Percentiles rank a stretch among this genome's conserved stretches.
These are phyloP conservation scores for Trichoderma oligosporum DNA, from an alignment of 2,329 filamentous ascomycete species.

Conservation along the genomic window DNA sequence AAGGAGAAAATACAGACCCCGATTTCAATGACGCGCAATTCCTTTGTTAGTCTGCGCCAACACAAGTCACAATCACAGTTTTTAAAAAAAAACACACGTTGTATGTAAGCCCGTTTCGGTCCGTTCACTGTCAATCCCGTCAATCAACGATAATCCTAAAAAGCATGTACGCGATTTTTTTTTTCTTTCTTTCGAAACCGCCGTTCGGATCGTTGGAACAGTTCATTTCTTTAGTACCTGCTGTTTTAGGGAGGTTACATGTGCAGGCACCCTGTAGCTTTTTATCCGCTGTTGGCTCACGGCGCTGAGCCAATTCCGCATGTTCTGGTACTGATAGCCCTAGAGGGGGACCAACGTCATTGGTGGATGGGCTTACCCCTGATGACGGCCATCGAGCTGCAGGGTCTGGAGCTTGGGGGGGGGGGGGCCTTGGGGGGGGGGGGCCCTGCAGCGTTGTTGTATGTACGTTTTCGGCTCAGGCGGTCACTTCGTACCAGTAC, in stretches of 20 bases:
- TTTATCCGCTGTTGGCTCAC: background rate
- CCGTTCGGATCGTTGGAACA: background rate
- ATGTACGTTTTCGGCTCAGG: too few relatives aligned
- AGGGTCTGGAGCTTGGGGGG: conserved; percentile 2
- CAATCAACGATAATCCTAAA: background rate
- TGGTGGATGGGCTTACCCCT: conserved; percentile 15
- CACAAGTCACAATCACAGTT: background rate
- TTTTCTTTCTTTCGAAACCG: conserved; percentile 9
- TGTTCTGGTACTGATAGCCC: background rate
- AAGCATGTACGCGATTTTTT: too few relatives aligned
- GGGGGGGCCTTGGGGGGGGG: background rate
- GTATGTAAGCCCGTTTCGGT: conserved; percentile 5
- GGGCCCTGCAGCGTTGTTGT: too few relatives aligned
- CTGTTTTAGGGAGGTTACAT: conserved; percentile 18
- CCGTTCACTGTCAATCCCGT: conserved; percentile 11
- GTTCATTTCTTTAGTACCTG: background rate
- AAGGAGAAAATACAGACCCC: too few relatives aligned
- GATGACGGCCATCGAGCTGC: conserved; percentile 12
- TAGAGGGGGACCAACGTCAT: conserved; percentile 8
- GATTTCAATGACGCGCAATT: background rate
- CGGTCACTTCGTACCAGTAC: too few relatives aligned
- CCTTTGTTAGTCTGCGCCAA: background rate
- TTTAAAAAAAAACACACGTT: background rate
- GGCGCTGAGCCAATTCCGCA: background rate
- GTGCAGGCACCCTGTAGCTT: background rate